Evolutionary conservation across 2,329 filamentous ascomycete genomes (phyloP), one percentile per base, ranked within the genome.

Genomic region (Dactylonectria estremocensis): DNA sequence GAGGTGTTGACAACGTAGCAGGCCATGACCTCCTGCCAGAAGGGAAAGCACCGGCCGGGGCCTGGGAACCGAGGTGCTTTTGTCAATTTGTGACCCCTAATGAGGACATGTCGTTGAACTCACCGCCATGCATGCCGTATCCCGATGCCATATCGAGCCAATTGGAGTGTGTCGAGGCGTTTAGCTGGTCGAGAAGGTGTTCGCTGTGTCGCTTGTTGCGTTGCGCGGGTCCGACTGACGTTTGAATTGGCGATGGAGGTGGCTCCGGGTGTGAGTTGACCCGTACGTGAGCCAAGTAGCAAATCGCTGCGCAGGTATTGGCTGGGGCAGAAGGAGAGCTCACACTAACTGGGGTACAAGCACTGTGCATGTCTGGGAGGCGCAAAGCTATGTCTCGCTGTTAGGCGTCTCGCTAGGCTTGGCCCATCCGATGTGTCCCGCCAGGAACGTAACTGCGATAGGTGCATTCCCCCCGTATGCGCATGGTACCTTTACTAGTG

Each of bases 21-120:
- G 78, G 95, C 95, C 81, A 99, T 93, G 73, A 98, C 91, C 85
- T 99, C 96, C 86, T 99, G 96, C 96, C 96, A 99, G 90, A 98
- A 99, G 80, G 95, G 94, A 87, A 97, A 98, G 91, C 96, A 99
- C 83, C 95, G 93, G 76, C 85, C 86, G 70, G 89, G 87, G 77
- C 89, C 89, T 91, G 75, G 5, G 67, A 55, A 58, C 40, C 54
- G 53, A 66, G 64, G 68, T 59, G 64, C 43, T 65, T n/a, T 67
- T 56, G 69, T 78, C 63, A 80, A 76, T 54, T 57, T 66, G 28
- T 66, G 50, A 33, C 40, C 55, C 54, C 37, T 33, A 28, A 52
- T 13, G 58, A 49, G 14, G 53, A 60, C 33, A 13, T 56, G 20
- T 35, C 16, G 20, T 53, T 35, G 53, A 35, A 86, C 90, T 77